Percentiles rank a stretch among this genome's conserved stretches.
These are phyloP conservation scores for Monascus ruber DNA, from an alignment of 2,329 filamentous ascomycete genomes.

Conservation along the genomic window DNA sequence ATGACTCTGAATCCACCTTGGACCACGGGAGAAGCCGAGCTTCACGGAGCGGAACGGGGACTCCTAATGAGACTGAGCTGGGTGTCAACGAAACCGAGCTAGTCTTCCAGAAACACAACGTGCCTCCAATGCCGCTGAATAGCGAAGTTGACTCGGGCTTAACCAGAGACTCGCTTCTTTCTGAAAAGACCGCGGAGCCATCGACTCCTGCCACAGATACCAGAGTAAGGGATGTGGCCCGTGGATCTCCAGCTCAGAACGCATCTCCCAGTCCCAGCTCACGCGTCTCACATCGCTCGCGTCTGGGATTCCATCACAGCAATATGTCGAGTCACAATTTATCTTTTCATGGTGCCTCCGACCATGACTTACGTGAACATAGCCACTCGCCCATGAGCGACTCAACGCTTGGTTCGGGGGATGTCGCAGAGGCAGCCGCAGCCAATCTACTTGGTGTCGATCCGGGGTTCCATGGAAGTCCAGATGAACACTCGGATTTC, in stretches of 20 bases:
- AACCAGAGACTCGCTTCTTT: conserved; percentile 76
- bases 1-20: conserved; percentile 52
- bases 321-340: conserved; percentile 43
- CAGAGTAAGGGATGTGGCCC: conserved; percentile 53
- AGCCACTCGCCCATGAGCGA: conserved; percentile 18
- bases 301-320: conserved; percentile 55
- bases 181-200: conserved; percentile 64
- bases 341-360: conserved; percentile 33
- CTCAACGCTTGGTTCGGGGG: conserved; percentile 17
- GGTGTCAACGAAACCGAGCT: conserved; percentile 47
- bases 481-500: conserved; percentile 20
- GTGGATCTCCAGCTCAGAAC: conserved; percentile 42
- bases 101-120: conserved; percentile 42
- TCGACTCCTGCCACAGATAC: conserved; percentile 53
- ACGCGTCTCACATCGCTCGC: conserved; percentile 41
- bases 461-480: conserved; percentile 24
- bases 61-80: conserved; percentile 24
- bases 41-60: conserved; percentile 26
- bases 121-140: conserved; percentile 77
- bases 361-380: conserved; percentile 34
- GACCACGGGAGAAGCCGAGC: conserved; percentile 34
- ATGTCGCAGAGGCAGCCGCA: conserved; percentile 29
- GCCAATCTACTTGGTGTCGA: conserved; percentile 25
- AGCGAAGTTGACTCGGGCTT: conserved; percentile 81
- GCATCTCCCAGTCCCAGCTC: conserved; percentile 52